Percentiles rank a stretch among this genome's conserved stretches.
Evolutionary conservation across 2,329 filamentous ascomycete species (phyloP).

Genomic region (Aspergillus fijiensis): DNA sequence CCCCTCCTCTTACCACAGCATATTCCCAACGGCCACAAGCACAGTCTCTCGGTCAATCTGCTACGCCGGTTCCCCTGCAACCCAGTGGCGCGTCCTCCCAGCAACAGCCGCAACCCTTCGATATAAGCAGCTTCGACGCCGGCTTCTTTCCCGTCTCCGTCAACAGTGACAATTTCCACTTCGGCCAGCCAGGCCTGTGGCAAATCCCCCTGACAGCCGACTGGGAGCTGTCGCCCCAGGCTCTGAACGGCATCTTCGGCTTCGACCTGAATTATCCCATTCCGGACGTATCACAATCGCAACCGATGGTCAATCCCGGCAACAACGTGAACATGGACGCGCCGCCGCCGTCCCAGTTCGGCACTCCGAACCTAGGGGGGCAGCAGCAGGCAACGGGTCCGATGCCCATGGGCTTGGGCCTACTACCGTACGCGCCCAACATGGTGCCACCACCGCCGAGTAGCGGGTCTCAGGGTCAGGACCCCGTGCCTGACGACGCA

Average conservation of each 20-base stretch:
- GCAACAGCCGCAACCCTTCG: neutral
- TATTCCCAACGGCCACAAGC: neutral
- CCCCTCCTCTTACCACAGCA: neutral
- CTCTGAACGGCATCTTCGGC: constrained; percentile 26
- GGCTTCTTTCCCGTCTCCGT: constrained; percentile 9
- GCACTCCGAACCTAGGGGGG: neutral
- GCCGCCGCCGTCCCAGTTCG: neutral
- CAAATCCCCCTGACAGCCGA: constrained; percentile 88
- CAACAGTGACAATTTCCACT: constrained; percentile 8
- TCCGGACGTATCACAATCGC: neutral
- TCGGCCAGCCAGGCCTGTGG: constrained; percentile 65
- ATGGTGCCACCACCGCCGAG: neutral
- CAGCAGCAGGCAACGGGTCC: neutral
- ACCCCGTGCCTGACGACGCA: neutral
- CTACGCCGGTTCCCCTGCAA: neutral
- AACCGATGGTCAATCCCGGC: neutral
- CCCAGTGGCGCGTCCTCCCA: neutral
- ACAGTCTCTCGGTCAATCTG: neutral
- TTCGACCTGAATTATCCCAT: constrained; percentile 8
- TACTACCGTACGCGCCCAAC: neutral
- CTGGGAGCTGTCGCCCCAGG: constrained; percentile 58
- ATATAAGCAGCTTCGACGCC: neutral
- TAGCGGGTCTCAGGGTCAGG: neutral
- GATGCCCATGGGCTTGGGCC: neutral
- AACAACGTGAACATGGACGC: neutral